Percentiles rank a stretch among this genome's conserved stretches.
Evolutionary conservation across 495 filamentous ascomycete species (phyloP).

Genomic region (Delitschia confertaspora): DNA sequence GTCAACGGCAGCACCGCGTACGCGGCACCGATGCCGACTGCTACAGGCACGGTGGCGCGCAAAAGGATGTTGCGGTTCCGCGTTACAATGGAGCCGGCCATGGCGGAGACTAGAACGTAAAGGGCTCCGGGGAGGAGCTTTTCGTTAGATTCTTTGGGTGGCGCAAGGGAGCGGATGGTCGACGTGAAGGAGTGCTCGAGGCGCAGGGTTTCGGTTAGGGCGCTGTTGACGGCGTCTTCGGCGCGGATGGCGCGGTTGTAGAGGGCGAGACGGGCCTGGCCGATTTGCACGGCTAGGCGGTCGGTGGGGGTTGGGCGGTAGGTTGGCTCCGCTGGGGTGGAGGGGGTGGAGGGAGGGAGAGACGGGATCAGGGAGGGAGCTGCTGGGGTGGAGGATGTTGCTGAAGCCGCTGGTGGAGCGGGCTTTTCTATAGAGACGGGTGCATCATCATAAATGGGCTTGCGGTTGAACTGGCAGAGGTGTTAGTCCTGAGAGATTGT

Average conservation of each 20-base stretch:
- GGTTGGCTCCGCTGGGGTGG: slow-evolving; percentile 24
- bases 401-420: slow-evolving; percentile 33
- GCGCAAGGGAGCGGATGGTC: slow-evolving; percentile 79
- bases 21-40: slow-evolving; percentile 34
- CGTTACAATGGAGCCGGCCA: slow-evolving; percentile 83
- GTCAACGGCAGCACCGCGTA: slow-evolving; percentile 37
- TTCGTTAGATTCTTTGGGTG: slow-evolving; percentile 71
- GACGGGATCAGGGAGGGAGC: too few relatives aligned
- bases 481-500: slow-evolving; percentile 23
- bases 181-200: slow-evolving; percentile 77
- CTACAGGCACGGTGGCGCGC: slow-evolving; percentile 51
- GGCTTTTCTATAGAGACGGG: slow-evolving; percentile 21
- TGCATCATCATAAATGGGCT: slow-evolving; percentile 80
- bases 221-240: slow-evolving; percentile 68
- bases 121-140: slow-evolving; percentile 73
- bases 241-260: slow-evolving; percentile 60
- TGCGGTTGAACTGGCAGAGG: slow-evolving; percentile 46
- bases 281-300: slow-evolving; percentile 76
- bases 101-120: slow-evolving; percentile 83
- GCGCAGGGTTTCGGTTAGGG: slow-evolving; percentile 63
- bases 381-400: slow-evolving; percentile 30
- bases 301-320: slow-evolving; percentile 73
- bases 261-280: slow-evolving; percentile 68
- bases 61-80: slow-evolving; percentile 78
- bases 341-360: slow-evolving; percentile 11